Evolutionary conservation across 805 yeast genomes (phyloP), one percentile per base, ranked within the genome.

Genomic region (Vanderwaltozyma polyspora): DNA sequence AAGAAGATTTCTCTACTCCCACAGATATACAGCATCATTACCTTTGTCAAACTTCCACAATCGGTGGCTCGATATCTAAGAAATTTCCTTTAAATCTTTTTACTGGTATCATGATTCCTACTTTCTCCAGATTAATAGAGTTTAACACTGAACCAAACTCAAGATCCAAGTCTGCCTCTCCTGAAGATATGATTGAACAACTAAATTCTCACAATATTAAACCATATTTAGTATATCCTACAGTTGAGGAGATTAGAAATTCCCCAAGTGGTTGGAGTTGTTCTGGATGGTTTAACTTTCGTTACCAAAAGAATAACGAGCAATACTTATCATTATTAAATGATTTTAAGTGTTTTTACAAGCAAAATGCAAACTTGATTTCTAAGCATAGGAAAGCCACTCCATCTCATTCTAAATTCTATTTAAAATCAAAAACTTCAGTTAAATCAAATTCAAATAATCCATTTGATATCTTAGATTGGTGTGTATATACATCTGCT

Each of bases 401-500:
- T 2, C 68, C 78, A 3, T 74, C 78, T 1, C 94, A 84, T 55
- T 75, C 78, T 11, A 84, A 84, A 53, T 70, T 81, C 22, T 74
- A 79, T 45, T 48, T 72, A 38, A 66, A 72, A 41, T 67, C 77
- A 10, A 67, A 67, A 4, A 74, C 73, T 43, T 46, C 64, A 32
- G 72, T 68, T 13, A 26, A 28, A 6, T 13, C 28, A 25, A 36
- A 31, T 5, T 25, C 13, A n/a, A 25, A 25, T 4, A 25, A 24
- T 25, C 32, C 37, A 3, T 46, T 49, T 23, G 26, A 33, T 4
- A 28, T 37, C 2, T 50, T 80, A 5, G 67, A 71, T 33, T 84
- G 94, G 93, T 67, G 76, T 14, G 52, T 80, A 5, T 63, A 80
- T 49, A 80, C 91, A 0, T 77, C 86, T 31, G 80, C 84, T 22